Evolutionary conservation across 2,329 filamentous ascomycete genomes (phyloP).

Genomic region (Hysterium pulicare): DNA sequence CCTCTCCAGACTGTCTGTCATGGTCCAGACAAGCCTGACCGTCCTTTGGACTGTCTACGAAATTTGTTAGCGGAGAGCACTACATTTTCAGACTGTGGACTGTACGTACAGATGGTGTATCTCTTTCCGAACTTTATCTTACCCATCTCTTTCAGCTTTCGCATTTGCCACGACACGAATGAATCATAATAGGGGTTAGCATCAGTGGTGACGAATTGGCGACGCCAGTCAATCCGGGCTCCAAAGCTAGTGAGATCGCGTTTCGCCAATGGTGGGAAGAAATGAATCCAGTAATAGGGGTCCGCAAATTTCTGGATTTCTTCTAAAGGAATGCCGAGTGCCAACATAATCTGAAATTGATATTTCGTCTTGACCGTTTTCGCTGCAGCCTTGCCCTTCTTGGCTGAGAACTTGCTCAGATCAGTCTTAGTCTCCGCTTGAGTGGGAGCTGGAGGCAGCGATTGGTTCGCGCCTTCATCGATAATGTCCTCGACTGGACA

Average conservation of each 20-base stretch:
- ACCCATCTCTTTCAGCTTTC: constrained; percentile 77
- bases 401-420: constrained; percentile 77
- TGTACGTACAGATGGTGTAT: constrained; percentile 86
- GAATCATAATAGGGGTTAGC: constrained; percentile 96
- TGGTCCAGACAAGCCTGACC: constrained; percentile 86
- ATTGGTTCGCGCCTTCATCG: constrained; percentile 18
- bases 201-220: constrained; percentile 90
- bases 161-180: constrained; percentile 97
- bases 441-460: constrained; percentile 57
- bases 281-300: constrained; percentile 84
- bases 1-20: constrained; percentile 77
- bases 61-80: too few species aligned
- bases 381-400: constrained; percentile 78
- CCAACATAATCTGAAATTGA: constrained; percentile 91
- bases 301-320: constrained; percentile 95
- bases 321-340: constrained; percentile 78
- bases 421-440: constrained; percentile 70
- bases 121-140: constrained; percentile 94
- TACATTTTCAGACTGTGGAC: not conserved
- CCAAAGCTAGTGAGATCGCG: constrained; percentile 80
- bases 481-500: constrained; percentile 51
- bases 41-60: constrained; percentile 86
- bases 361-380: constrained; percentile 95
- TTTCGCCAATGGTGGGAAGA: constrained; percentile 81
- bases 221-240: constrained; percentile 85